These are phyloP conservation scores for Fusarium dimerum DNA, from an alignment of 2,329 filamentous ascomycete species.

Conservation along the genomic window DNA sequence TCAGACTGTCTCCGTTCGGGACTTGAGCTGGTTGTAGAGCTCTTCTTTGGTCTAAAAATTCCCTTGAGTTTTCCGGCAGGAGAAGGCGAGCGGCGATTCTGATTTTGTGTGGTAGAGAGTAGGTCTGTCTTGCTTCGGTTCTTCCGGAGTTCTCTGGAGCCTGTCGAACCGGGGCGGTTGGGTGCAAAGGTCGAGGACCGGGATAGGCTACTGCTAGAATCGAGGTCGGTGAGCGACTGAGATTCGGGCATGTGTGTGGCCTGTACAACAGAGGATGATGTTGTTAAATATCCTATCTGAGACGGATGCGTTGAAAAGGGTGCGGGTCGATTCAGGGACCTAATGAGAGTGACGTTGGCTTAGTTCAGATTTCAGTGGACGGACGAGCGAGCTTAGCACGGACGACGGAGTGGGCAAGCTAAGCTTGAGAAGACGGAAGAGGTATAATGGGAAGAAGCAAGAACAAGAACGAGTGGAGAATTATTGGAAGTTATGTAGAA, in stretches of 20 bases:
- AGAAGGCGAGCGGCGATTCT: slow-evolving; percentile 63
- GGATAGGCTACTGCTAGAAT: slow-evolving; percentile 27
- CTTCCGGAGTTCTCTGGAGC: slow-evolving; percentile 27
- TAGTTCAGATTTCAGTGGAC: slow-evolving; percentile 14
- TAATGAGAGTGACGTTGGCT: slow-evolving; percentile 23
- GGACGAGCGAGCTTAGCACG: slow-evolving; percentile 15
- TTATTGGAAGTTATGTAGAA: background rate
- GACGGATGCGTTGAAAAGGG: slow-evolving; percentile 58
- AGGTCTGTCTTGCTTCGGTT: slow-evolving; percentile 29
- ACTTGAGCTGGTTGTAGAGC: slow-evolving; percentile 21
- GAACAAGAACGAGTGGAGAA: background rate
- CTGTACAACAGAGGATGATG: slow-evolving; percentile 68
- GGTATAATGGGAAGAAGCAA: background rate
- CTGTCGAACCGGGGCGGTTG: slow-evolving; percentile 26
- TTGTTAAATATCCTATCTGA: slow-evolving; percentile 67
- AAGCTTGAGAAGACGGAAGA: slow-evolving; percentile 18
- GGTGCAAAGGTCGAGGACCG: slow-evolving; percentile 27
- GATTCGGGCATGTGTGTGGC: slow-evolving; percentile 46
- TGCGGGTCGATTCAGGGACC: slow-evolving; percentile 30
- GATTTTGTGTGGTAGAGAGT: slow-evolving; percentile 40
- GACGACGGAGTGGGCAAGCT: slow-evolving; percentile 8
- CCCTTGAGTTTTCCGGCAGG: slow-evolving; percentile 68
- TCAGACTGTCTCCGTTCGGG: slow-evolving; percentile 20
- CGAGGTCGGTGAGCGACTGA: slow-evolving; percentile 22
- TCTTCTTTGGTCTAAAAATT: slow-evolving; percentile 55